Evolutionary conservation across 208 protist species (phyloP).

Genomic region (Jaenimonas drosophilae): DNA sequence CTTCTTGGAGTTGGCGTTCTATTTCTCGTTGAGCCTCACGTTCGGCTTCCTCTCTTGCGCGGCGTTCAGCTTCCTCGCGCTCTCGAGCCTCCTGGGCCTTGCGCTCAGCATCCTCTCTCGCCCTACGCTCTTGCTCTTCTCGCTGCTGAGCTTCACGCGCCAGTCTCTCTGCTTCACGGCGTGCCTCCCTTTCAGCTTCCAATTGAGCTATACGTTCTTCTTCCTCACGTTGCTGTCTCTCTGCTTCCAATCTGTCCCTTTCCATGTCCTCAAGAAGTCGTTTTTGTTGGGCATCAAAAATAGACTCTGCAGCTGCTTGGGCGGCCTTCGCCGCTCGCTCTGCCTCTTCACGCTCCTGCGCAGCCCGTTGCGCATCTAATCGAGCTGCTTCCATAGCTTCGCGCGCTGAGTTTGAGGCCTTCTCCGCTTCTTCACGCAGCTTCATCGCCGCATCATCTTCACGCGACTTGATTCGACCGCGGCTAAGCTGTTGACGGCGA

Average conservation of each 20-base stretch:
- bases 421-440: background rate
- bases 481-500: background rate
- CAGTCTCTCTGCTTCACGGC: background rate
- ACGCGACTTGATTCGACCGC: background rate
- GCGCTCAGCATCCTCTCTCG: too few species aligned
- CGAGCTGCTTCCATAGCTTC: background rate
- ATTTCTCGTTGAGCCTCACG: background rate
- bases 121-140: background rate
- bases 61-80: too few species aligned
- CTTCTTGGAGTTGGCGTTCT: background rate
- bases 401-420: background rate
- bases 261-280: background rate
- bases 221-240: background rate
- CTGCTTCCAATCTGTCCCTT: background rate
- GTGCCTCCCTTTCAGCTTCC: background rate
- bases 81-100: too few species aligned
- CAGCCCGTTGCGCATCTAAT: background rate
- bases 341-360: background rate
- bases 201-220: too few species aligned
- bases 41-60: background rate
- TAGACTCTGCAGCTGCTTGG: background rate
- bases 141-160: background rate
- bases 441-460: background rate
- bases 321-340: background rate
- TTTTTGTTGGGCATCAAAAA: background rate